phyloP scores from a whole-genome alignment of 768 basidiomycete species.

The Exidia glandulosa region DNA sequence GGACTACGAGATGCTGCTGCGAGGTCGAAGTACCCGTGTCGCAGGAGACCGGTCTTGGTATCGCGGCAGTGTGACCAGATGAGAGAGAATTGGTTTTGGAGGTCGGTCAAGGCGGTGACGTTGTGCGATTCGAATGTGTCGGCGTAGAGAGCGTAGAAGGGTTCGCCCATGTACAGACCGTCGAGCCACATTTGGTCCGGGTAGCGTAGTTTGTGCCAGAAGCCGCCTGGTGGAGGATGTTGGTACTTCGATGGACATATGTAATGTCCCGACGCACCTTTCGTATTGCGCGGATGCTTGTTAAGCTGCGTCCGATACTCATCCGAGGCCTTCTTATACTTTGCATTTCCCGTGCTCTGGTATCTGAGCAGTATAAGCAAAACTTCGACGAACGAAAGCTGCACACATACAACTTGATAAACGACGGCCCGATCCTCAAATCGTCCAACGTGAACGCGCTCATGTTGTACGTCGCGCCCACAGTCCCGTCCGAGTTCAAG shows the following conservation, averaged over 20 bases:
- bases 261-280: constrained; percentile 41
- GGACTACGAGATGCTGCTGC: constrained; percentile 12
- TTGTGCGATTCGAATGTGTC: constrained; percentile 25
- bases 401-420: constrained; percentile 25
- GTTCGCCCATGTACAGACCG: constrained; percentile 36
- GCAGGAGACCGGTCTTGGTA: constrained; percentile 29
- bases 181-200: constrained; percentile 24
- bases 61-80: constrained; percentile 35
- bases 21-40: constrained; percentile 40
- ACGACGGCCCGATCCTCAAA: constrained; percentile 29
- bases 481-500: constrained; percentile 27
- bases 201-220: not conserved
- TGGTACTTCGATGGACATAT: constrained; percentile 23
- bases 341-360: constrained; percentile 22
- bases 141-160: constrained; percentile 34
- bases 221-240: not conserved
- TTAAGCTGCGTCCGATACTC: constrained; percentile 29
- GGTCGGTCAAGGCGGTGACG: constrained; percentile 30
- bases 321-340: constrained; percentile 32
- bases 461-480: constrained; percentile 29
- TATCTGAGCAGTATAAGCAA: constrained; percentile 15
- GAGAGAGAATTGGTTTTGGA: constrained; percentile 30
- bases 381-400: not conserved
- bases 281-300: constrained; percentile 31
- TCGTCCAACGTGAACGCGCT: constrained; percentile 22